Evolutionary conservation across 2,329 filamentous ascomycete genomes (phyloP).

Genomic region (Dendryphion nanum): DNA sequence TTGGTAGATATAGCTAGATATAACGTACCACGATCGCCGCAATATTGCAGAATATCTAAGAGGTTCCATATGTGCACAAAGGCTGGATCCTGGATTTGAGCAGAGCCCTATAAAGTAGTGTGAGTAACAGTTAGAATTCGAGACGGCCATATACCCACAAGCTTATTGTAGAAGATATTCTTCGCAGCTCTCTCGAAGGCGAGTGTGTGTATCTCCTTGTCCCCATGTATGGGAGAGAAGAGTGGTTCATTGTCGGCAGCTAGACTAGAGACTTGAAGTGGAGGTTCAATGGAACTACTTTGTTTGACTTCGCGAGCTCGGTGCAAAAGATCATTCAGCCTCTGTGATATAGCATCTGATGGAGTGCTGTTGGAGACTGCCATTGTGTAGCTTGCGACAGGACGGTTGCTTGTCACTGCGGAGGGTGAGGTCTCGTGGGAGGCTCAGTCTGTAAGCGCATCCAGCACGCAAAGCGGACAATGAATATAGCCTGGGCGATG

Average conservation of each 20-base stretch:
- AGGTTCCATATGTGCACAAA: constrained; percentile 92
- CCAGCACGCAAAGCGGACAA: no score
- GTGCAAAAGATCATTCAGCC: constrained; percentile 41
- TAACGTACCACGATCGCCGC: constrained; percentile 75
- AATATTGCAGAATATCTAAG: constrained; percentile 83
- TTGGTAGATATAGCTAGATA: constrained; percentile 9
- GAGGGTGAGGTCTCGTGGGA: no score
- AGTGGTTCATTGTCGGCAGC: constrained; percentile 27
- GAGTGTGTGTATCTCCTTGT: constrained; percentile 58
- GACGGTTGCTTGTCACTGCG: no score
- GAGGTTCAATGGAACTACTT: constrained; percentile 43
- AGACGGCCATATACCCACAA: constrained; percentile 57
- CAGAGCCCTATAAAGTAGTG: constrained; percentile 59
- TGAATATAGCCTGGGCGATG: no score
- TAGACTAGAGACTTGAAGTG: constrained; percentile 43
- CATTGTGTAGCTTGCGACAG: constrained; percentile 19
- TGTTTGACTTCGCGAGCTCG: constrained; percentile 42
- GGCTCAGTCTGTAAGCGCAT: no score
- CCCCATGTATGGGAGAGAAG: constrained; percentile 20
- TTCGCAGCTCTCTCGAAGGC: constrained; percentile 82
- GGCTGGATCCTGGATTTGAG: constrained; percentile 70
- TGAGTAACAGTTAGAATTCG: constrained; percentile 11
- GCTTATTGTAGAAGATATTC: constrained; percentile 72
- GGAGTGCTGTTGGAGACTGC: constrained; percentile 22
- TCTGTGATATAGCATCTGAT: constrained; percentile 25